phyloP scores from a whole-genome alignment of 2,329 filamentous ascomycete species.

The Lasiodiplodia hormozganensis region DNA sequence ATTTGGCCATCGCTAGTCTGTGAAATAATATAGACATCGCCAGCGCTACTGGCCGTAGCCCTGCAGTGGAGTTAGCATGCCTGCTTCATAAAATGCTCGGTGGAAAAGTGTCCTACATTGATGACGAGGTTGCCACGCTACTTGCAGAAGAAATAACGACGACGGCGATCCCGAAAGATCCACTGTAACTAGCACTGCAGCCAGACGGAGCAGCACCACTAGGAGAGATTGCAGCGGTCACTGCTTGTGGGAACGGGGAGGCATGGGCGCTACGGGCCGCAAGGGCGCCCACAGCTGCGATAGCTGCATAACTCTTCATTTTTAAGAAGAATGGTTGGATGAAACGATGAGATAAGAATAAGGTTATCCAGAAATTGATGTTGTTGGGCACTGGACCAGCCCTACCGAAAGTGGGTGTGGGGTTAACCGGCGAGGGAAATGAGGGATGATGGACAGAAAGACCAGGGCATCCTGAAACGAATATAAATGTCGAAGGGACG shows the following conservation, averaged over 20 bases:
- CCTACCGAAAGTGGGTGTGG: not conserved
- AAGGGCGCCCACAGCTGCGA: constrained; percentile 7
- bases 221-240: constrained; percentile 6
- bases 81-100: not conserved
- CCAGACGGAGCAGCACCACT: constrained; percentile 1
- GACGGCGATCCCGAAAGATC: constrained; percentile 12
- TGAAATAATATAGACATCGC: constrained; percentile 10
- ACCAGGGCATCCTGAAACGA: constrained; percentile 13
- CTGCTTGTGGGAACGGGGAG: constrained; percentile 18
- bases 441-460: not conserved
- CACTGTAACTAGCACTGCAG: not conserved
- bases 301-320: constrained; percentile 2
- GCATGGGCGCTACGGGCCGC: constrained; percentile 11
- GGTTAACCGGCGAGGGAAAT: not conserved
- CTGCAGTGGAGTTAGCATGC: not conserved
- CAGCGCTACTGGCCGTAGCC: not conserved
- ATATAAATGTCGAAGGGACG: constrained; percentile 3
- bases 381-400: constrained; percentile 4
- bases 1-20: constrained; percentile 32
- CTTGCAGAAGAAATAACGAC: not conserved
- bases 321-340: not conserved
- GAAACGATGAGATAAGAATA: not conserved
- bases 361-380: not conserved
- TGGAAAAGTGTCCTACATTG: not conserved
- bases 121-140: not conserved